Conservation (phyloP, 2,329 filamentous ascomycete genomes). For the Arthroderma sp. region DNA sequence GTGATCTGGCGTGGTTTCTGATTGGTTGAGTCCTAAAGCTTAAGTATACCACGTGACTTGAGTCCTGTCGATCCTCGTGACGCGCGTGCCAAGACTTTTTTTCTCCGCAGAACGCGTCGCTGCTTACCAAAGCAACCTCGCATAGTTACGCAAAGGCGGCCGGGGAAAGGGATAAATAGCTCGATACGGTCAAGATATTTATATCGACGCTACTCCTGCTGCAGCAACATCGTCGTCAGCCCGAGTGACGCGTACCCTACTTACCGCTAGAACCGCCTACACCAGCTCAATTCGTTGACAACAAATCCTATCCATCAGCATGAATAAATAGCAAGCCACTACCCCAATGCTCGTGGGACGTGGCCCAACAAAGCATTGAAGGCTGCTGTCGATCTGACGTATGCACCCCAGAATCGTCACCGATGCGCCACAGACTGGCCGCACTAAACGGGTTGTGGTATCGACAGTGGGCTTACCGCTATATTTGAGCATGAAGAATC, state of each 20-base stretch:
- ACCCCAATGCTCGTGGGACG: constrained; percentile 39
- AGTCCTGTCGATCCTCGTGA: no score
- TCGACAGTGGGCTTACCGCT: constrained; percentile 38
- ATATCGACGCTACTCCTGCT: no score
- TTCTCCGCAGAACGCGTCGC: background rate
- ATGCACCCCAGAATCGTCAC: constrained; percentile 44
- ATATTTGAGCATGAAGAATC: constrained; percentile 45
- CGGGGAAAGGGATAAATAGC: no score
- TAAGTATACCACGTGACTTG: no score
- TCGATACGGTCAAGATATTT: no score
- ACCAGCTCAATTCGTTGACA: constrained; percentile 38
- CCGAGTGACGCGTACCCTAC: no score
- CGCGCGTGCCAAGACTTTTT: no score
- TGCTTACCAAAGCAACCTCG: background rate
- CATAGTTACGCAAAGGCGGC: background rate
- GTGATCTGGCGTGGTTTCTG: no score
- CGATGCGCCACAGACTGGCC: constrained; percentile 40
- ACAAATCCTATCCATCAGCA: constrained; percentile 38
- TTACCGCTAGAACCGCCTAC: background rate
- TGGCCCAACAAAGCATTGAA: constrained; percentile 46
- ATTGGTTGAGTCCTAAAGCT: no score
- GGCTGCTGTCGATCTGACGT: constrained; percentile 41
- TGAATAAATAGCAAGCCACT: constrained; percentile 40
- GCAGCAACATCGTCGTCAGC: no score
- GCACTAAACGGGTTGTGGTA: constrained; percentile 48